Percentiles rank a stretch among this genome's conserved stretches.
These are phyloP conservation scores for Axilococcus clingmanii DNA, from an alignment of 139 green algal species.

Conservation along the genomic window DNA sequence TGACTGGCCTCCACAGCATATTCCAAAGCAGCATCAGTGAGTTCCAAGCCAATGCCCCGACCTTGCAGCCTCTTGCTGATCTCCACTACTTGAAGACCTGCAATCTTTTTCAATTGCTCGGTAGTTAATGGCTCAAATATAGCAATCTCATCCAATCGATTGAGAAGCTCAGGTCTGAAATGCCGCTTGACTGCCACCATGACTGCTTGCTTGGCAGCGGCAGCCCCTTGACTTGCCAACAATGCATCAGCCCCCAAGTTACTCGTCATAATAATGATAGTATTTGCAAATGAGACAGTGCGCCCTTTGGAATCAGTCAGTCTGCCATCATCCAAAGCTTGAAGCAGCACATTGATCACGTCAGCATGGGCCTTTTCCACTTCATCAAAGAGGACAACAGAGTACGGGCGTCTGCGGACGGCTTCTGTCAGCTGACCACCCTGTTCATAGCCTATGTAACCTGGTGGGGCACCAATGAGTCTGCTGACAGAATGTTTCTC, in stretches of 20 bases:
- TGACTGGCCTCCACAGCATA: slow-evolving; percentile 32
- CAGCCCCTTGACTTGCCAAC: slow-evolving; percentile 19
- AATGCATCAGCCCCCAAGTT: slow-evolving; percentile 75
- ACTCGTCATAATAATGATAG: slow-evolving; percentile 90
- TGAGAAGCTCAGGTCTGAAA: slow-evolving; percentile 82
- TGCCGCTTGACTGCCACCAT: slow-evolving; percentile 19
- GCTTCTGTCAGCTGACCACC: slow-evolving; percentile 79
- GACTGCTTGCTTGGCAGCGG: slow-evolving; percentile 16
- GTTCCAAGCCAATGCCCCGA: slow-evolving; percentile 44
- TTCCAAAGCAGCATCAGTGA: slow-evolving; percentile 46
- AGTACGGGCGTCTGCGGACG: slow-evolving; percentile 60
- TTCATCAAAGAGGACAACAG: slow-evolving; percentile 77
- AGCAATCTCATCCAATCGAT: slow-evolving; percentile 81
- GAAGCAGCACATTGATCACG: slow-evolving; percentile 83
- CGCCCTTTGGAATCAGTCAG: slow-evolving; percentile 76
- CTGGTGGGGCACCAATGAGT: slow-evolving; percentile 70
- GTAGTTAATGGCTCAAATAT: slow-evolving; percentile 70
- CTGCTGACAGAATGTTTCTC: slow-evolving; percentile 67
- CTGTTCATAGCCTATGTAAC: slow-evolving; percentile 71
- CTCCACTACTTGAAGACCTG: slow-evolving; percentile 52
- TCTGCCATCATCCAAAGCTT: slow-evolving; percentile 76
- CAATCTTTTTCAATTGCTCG: slow-evolving; percentile 58
- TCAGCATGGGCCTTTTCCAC: slow-evolving; percentile 64
- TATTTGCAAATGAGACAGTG: slow-evolving; percentile 88
- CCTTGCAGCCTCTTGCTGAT: slow-evolving; percentile 51